Evolutionary conservation across 2,329 filamentous ascomycete genomes (phyloP).

Genomic region (Fusarium subglutinans): DNA sequence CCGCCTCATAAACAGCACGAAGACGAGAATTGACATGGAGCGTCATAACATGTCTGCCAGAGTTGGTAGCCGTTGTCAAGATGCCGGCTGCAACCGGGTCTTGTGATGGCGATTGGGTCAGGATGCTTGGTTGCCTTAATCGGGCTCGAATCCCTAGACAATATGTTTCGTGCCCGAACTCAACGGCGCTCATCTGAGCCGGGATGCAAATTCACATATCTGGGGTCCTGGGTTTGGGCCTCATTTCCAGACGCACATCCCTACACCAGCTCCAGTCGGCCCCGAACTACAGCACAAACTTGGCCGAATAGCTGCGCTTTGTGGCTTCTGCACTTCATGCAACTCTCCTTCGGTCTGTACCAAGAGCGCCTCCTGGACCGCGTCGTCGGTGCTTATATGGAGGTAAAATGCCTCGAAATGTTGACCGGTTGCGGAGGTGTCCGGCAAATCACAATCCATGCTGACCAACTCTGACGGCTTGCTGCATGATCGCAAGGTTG

Average conservation of each 20-base stretch:
- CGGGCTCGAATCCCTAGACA: constrained; percentile 10
- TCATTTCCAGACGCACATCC: constrained; percentile 22
- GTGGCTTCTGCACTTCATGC: constrained; percentile 30
- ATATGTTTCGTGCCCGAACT: constrained; percentile 9
- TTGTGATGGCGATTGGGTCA: constrained; percentile 32
- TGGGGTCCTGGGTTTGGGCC: constrained; percentile 22
- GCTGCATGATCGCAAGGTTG: constrained; percentile 39
- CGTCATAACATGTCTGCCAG: constrained; percentile 15
- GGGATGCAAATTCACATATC: constrained; percentile 6
- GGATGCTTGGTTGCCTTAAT: constrained; percentile 33
- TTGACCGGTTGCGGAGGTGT: constrained; percentile 33
- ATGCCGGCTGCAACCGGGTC: constrained; percentile 29
- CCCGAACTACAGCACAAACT: constrained; percentile 6
- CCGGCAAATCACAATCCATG: constrained; percentile 25
- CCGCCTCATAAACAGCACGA: constrained; percentile 18
- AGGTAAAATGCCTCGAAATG: constrained; percentile 21
- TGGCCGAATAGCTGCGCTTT: constrained; percentile 21
- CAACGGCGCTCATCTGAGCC: constrained; percentile 21
- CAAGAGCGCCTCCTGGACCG: constrained; percentile 30
- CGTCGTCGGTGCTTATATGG: constrained; percentile 30
- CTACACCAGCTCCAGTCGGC: constrained; percentile 5
- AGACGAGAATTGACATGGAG: not conserved
- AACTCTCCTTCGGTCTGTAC: constrained; percentile 35
- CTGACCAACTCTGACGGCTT: constrained; percentile 28
- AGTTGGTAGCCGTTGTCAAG: constrained; percentile 31